Conservation (phyloP, 805 yeast genomes). For the Yamadazyma philogaea region DNA sequence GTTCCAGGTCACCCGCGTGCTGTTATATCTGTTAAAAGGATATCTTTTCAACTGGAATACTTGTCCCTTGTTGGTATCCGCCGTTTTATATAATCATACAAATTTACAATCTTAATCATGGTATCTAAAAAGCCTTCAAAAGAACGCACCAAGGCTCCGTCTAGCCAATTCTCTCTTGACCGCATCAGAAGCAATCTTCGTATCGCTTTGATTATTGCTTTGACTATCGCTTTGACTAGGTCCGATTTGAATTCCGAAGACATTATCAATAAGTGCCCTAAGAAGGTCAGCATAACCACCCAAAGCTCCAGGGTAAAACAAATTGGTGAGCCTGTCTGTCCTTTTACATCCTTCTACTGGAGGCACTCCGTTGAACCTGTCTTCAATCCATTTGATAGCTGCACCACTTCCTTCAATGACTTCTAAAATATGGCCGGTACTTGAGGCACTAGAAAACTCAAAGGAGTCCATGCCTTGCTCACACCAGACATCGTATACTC, state of each 20-base stretch:
- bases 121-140: too few relatives aligned
- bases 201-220: background rate
- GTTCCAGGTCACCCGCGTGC: background rate
- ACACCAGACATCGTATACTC: constrained; percentile 27
- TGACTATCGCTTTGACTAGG: constrained; percentile 3
- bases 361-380: constrained; percentile 34
- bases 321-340: constrained; percentile 36
- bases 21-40: too few relatives aligned
- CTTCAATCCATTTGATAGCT: constrained; percentile 20
- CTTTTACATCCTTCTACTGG: constrained; percentile 47
- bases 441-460: constrained; percentile 25
- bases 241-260: constrained; percentile 8
- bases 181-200: background rate
- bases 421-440: constrained; percentile 27
- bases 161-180: constrained; percentile 1
- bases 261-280: constrained; percentile 3
- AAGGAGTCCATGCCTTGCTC: constrained; percentile 23
- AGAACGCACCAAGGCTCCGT: background rate
- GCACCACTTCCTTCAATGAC: constrained; percentile 19
- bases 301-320: constrained; percentile 12
- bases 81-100: too few relatives aligned
- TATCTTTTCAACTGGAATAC: too few relatives aligned
- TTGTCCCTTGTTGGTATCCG: too few relatives aligned
- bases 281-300: constrained; percentile 3
- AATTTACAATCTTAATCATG: background rate